Conservation (phyloP, 352 stramenopile species). For the Phytopythium cucurbitacearum region DNA sequence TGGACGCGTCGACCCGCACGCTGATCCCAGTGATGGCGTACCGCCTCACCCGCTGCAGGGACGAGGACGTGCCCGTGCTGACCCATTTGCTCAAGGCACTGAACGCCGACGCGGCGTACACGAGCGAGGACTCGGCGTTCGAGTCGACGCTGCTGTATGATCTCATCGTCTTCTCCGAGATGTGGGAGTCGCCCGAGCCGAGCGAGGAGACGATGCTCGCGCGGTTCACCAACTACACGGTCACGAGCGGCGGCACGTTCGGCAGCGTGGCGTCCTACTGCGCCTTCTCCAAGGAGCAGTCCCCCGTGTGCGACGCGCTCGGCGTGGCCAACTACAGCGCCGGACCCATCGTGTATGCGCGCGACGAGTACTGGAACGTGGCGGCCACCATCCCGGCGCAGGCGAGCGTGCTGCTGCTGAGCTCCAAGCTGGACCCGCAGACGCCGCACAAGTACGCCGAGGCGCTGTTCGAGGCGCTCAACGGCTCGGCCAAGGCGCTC, state of each 20-base stretch:
- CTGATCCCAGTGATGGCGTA: conserved; percentile 37
- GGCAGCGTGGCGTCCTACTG: conserved; percentile 36
- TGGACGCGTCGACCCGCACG: conserved; percentile 9
- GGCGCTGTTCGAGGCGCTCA: conserved; percentile 21
- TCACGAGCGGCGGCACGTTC: conserved; percentile 19
- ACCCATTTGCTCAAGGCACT: conserved; percentile 17
- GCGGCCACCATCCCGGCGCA: conserved; percentile 27
- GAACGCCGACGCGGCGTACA: background rate
- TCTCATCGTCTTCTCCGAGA: conserved; percentile 48
- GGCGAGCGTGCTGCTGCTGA: conserved; percentile 43
- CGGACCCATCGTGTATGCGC: conserved; percentile 26
- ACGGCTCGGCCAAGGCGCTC: conserved; percentile 31
- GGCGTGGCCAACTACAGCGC: conserved; percentile 10
- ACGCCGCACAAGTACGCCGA: conserved; percentile 48
- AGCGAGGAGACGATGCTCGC: conserved; percentile 9
- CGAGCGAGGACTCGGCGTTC: conserved; percentile 19
- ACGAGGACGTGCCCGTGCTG: conserved; percentile 18
- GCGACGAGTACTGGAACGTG: conserved; percentile 49
- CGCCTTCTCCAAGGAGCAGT: conserved; percentile 42
- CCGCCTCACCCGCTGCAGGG: conserved; percentile 26
- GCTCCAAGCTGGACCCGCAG: conserved; percentile 42
- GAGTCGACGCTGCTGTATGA: conserved; percentile 38
- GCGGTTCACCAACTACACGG: conserved; percentile 17
- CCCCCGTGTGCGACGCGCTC: conserved; percentile 17
- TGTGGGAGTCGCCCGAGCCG: conserved; percentile 38